Base-by-base conservation (phyloP, 2,329 filamentous ascomycete species). In the Penicillium concentricum region DNA sequence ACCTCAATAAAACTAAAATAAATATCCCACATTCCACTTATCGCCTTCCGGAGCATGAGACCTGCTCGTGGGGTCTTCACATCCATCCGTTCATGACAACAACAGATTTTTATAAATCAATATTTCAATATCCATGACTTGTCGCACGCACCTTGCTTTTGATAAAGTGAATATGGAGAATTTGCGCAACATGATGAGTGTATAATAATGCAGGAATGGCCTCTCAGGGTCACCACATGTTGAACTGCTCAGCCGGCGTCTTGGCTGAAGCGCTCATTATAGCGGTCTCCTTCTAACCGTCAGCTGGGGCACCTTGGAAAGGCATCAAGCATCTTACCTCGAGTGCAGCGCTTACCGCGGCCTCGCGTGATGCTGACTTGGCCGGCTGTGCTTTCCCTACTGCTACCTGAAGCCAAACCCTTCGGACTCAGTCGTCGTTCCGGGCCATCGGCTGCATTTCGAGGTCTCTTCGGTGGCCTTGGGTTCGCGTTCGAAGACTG, bases 181-280 rank as follows among this genome's bases (percentile, higher is more conserved):
- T 35, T 18, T 18, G 34, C 24, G 24, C 18, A 30, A 28, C 10
- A 52, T 35, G 8, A 16, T 28, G 6, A 22, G 20, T n/a, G 15
- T 34, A 42, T 51, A 28, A 45, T 4, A 26, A 44, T 32, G 13
- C 9, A n/a, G 24, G 4, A 20, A 30, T 24, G 18, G 2, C 13
- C 12, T 51, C 13, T 28, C 18, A 9, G n/a, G 16, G 24, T 16
- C 24, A 2, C 15, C 24, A 9, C 3, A 3, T 10, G 8, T 18
- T 30, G 32, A 37, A 28, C 13, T 13, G 15, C 15, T 63, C 37
- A 62, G 22, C 38, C 45, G 8, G 26, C 47, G 7, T 62, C 60
- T 41, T 65, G 62, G 22, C 58, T 67, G 49, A 73, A 74, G 1
- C 71, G 68, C 35, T 68, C 67, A 34, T 60, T 66, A 53, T 74